Percentiles rank a stretch among this genome's conserved stretches.
Conservation (phyloP, 129 eudicot genomes). For the Flaveria sonorensis region DNA sequence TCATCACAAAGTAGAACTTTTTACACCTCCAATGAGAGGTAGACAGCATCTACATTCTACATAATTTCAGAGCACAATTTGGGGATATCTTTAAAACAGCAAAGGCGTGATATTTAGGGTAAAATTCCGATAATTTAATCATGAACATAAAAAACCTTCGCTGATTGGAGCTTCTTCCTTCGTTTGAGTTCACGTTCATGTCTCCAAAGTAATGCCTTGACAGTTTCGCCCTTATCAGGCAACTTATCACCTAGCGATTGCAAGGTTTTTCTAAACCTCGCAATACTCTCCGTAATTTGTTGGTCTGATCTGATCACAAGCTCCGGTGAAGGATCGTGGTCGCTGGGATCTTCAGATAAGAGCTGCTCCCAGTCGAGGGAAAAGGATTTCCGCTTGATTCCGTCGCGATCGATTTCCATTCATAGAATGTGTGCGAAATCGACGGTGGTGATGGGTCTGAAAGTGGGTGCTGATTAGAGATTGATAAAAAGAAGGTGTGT, state of each 20-base stretch:
- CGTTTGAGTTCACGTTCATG: conserved; percentile 42
- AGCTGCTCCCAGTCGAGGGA: conserved; percentile 37
- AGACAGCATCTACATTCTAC: not conserved
- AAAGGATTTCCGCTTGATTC: conserved; percentile 21
- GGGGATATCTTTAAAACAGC: not conserved
- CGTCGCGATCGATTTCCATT: conserved; percentile 34
- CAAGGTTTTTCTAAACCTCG: not conserved
- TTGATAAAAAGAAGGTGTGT: not conserved
- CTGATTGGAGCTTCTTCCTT: conserved; percentile 2
- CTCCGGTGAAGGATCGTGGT: conserved; percentile 39
- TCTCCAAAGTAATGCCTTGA: conserved; percentile 16
- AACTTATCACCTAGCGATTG: not conserved
- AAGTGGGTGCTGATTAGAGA: not conserved
- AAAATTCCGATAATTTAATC: no score
- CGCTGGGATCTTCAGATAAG: conserved; percentile 19
- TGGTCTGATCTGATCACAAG: conserved; percentile 16
- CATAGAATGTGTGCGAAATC: conserved; percentile 11
- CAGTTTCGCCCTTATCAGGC: conserved; percentile 57
- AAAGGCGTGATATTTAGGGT: no score
- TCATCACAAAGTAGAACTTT: not conserved
- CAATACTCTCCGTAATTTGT: conserved; percentile 9
- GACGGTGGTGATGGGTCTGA: not conserved
- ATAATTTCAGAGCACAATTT: not conserved
- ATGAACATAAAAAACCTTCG: conserved; percentile 36
- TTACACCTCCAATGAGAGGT: not conserved